A percentile compares a stretch with the other conserved stretches of the same genome.
Conservation (phyloP, 2,329 filamentous ascomycete genomes). For the Sporothrix schenckii region DNA sequence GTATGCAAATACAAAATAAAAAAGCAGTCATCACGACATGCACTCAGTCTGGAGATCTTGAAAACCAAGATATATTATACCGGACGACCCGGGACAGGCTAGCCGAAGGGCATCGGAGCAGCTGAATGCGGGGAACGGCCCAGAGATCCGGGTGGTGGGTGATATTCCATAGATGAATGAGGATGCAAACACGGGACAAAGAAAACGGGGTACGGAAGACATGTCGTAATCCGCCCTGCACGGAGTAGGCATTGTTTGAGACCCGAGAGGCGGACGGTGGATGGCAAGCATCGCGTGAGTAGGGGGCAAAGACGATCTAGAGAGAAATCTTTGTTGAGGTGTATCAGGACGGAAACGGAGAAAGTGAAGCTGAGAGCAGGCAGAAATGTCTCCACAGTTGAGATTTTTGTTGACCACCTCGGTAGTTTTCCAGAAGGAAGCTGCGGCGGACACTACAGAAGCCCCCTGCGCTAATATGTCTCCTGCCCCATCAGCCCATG, state of each 20-base stretch:
- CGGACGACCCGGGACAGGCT: background rate
- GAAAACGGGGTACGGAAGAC: background rate
- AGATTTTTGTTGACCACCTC: constrained; percentile 31
- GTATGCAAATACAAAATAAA: background rate
- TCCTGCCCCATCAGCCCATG: constrained; percentile 22
- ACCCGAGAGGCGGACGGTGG: background rate
- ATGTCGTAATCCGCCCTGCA: background rate
- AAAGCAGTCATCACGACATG: background rate
- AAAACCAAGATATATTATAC: background rate
- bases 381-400: constrained; percentile 1
- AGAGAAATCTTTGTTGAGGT: background rate
- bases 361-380: constrained; percentile 14
- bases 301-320: background rate
- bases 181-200: background rate
- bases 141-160: background rate
- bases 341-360: constrained; percentile 8
- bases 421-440: constrained; percentile 14
- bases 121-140: constrained; percentile 23
- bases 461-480: background rate
- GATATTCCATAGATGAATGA: background rate
- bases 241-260: background rate
- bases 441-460: constrained; percentile 9
- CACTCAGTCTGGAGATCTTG: background rate
- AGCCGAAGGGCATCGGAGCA: background rate
- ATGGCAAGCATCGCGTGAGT: background rate